Evolutionary conservation across 2,329 filamentous ascomycete species (phyloP), one percentile per base, ranked within the genome.

Genomic region (Orbilia javanica): DNA sequence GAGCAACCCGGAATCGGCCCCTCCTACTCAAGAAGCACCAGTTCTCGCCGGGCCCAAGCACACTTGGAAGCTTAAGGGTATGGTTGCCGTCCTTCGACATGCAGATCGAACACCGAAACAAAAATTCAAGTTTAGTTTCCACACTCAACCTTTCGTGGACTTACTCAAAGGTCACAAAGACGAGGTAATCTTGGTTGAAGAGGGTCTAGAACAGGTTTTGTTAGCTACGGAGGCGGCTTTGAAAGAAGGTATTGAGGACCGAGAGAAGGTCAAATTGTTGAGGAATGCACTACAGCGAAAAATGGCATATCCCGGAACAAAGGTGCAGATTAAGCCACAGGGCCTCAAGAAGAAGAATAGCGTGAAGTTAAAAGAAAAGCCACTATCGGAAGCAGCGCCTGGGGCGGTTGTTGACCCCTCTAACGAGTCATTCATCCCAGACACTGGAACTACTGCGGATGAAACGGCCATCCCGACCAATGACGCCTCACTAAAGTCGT

Each of bases 251-350:
- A 86, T 94, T 20, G 96, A 99, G 84, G 96, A 99, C 82, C 88
- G 88, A 60, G 90, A 89, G 63, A 99, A 99, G 85, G 89, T 99
- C n/a, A 91, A 90, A 80, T 87, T 93, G 48, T 87, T 99, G 62
- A 91, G 92, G 74, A 95, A 95, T 79, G 95, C 96, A 4, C 86
- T 99, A 5, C 90, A 93, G 48, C 96, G 96, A 85, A 99, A 99
- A 84, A 94, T 94, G 1, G 90, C 90, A 20, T 97, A 95, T 92
- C 91, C 94, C 3, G 96, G 96, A 0, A 99, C 96, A 0, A 99
- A 99, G 84, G 94, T 99, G 1, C 96, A 99, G 84, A 98, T 99
- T 83, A 99, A 99, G 84, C 96, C 96, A 8, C 97, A 99, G 94
- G 99, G 99, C 84, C 90, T 94, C 64, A 97, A 95, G 85, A 91